Base-by-base conservation (phyloP, 306 rosid genomes). In the Vigna trinervia region DNA sequence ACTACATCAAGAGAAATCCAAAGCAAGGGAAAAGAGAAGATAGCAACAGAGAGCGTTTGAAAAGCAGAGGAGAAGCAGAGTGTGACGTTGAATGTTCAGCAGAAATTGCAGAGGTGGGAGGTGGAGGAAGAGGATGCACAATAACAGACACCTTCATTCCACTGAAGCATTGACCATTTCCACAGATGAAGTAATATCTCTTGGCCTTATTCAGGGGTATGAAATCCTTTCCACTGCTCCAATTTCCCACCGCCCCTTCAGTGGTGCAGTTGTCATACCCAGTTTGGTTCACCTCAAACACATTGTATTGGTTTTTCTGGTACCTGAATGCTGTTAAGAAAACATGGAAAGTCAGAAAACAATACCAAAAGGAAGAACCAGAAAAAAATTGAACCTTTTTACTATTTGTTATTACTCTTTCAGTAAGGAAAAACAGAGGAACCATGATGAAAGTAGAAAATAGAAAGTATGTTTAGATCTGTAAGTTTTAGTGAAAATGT, bases 181-280 rank as follows among this genome's bases (percentile, higher is more conserved):
- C 96, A 66, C 96, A 80, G 58, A 92, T 92, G 76, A 68, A 94
- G 92, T 90, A 94, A 75, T 92, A 92, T 71, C 96, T 88, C 79
- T 80, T 84, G 2, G 96, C 64, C 41, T 84, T 23, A 8, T 84
- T 86, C 6, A 94, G 75, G 36, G 78, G 86, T 57, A 94, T 85
- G 92, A 94, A 94, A 76, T 94, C 97, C 74, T 94, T 94, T 20
- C 98, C 98, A 50, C 90, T 88, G 28, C 87, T 89, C 97, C 97
- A 95, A 82, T 92, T 95, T 73, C 98, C 97, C 12, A 81, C 52
- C 4, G 97, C 97, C 51, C 90, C 86, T 12, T 95, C 98, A 2
- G 85, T 84, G 0, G 96, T 95, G 84, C 98, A 95, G 85, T 95
- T 95, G 78, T 87, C 97, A 69, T 90, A 95, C 11, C 97, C 97